Evolutionary conservation across 768 basidiomycete species (phyloP).

Genomic region (Neoboletus magnificus): DNA sequence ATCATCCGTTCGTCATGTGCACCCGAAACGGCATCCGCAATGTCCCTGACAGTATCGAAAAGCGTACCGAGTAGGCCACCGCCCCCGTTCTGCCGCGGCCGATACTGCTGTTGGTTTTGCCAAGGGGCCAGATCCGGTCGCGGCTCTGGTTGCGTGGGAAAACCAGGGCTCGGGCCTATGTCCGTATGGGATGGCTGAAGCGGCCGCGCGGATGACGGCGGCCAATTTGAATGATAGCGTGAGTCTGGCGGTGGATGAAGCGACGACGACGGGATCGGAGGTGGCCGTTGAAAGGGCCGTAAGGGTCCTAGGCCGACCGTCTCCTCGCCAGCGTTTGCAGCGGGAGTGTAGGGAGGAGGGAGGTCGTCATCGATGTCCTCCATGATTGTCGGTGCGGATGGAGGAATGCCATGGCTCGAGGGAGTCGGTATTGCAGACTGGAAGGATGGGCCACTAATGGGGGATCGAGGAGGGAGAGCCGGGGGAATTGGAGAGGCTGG

Average conservation of each 20-base stretch:
- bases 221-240: neutral
- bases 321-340: constrained; percentile 58
- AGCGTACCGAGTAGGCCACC: constrained; percentile 29
- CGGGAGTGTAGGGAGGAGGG: constrained; percentile 69
- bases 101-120: constrained; percentile 20
- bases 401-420: neutral
- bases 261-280: constrained; percentile 8
- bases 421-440: neutral
- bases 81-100: constrained; percentile 11
- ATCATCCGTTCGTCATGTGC: constrained; percentile 17
- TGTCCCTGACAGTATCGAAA: constrained; percentile 26
- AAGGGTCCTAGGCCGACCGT: constrained; percentile 61
- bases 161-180: constrained; percentile 2
- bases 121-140: constrained; percentile 16
- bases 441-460: neutral
- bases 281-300: constrained; percentile 56
- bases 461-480: constrained; percentile 1
- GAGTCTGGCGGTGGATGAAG: neutral
- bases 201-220: neutral
- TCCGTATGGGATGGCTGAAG: neutral
- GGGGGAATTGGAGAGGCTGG: neutral
- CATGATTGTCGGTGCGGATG: neutral
- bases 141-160: constrained; percentile 14
- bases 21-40: constrained; percentile 29
- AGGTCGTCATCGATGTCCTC: constrained; percentile 46